A percentile compares a stretch with the other conserved stretches of the same genome.
phyloP scores from a whole-genome alignment of 805 yeast genomes.

The Wickerhamomyces pijperi region DNA sequence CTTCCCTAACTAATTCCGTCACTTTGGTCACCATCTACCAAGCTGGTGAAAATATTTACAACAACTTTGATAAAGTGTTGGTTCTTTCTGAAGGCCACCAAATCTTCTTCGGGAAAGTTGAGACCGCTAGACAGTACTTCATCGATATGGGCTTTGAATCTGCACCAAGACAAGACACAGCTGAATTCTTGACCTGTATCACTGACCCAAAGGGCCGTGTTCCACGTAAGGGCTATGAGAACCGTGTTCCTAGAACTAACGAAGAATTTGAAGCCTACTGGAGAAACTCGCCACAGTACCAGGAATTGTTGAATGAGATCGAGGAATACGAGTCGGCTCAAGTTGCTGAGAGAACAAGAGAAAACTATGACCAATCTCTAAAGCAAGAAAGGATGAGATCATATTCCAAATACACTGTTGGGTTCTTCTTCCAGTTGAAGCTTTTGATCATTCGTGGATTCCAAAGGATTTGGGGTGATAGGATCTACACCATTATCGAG shows the following conservation, averaged over 20 bases:
- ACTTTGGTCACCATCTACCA: conserved; percentile 63
- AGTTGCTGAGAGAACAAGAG: conserved; percentile 24
- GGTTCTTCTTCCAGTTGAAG: conserved; percentile 36
- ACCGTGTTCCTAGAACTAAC: conserved; percentile 47
- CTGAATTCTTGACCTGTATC: conserved; percentile 60
- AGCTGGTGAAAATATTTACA: conserved; percentile 56
- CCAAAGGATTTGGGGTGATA: conserved; percentile 38
- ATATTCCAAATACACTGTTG: conserved; percentile 42
- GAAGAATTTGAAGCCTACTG: conserved; percentile 51
- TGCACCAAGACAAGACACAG: conserved; percentile 56
- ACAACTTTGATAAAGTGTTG: conserved; percentile 50
- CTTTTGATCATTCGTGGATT: conserved; percentile 21
- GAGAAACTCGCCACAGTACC: conserved; percentile 37
- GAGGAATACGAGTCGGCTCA: background rate
- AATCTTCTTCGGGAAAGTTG: conserved; percentile 50
- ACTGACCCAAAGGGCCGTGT: conserved; percentile 57
- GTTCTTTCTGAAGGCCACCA: conserved; percentile 52
- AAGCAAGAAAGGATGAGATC: conserved; percentile 37
- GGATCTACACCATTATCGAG: conserved; percentile 31
- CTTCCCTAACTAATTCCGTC: conserved; percentile 38
- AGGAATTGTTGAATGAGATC: conserved; percentile 24
- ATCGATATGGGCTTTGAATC: conserved; percentile 53
- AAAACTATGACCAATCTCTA: conserved; percentile 28
- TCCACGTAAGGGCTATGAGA: conserved; percentile 34
- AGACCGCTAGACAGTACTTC: conserved; percentile 44